Evolutionary conservation across 1,139 yeast species (phyloP).

Genomic region (Blastobotrys buckinghamii): DNA sequence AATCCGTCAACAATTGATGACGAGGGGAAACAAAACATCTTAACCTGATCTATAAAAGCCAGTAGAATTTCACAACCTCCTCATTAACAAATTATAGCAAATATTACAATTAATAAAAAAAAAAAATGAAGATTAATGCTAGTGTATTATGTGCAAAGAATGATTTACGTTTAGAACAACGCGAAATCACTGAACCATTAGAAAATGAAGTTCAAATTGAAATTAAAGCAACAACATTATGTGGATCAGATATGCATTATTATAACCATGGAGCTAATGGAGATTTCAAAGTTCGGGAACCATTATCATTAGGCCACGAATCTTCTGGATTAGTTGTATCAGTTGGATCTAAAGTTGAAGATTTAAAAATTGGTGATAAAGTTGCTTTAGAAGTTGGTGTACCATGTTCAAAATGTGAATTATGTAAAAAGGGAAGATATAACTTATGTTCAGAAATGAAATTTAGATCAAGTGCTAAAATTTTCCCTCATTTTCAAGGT

Average conservation of each 20-base stretch:
- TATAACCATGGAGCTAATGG: conserved; percentile 78
- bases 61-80: too few species aligned
- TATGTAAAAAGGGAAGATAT: conserved; percentile 69
- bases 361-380: conserved; percentile 31
- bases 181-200: conserved; percentile 27
- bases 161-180: conserved; percentile 20
- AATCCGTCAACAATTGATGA: too few species aligned
- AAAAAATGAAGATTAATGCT: conserved; percentile 14
- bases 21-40: too few species aligned
- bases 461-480: conserved; percentile 64
- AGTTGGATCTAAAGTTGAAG: conserved; percentile 55
- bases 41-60: too few species aligned
- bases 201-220: conserved; percentile 42
- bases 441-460: conserved; percentile 78
- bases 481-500: conserved; percentile 67
- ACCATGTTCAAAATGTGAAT: conserved; percentile 69
- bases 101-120: too few species aligned
- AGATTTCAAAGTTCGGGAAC: conserved; percentile 31
- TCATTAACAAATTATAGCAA: too few species aligned
- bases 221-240: conserved; percentile 72
- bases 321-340: conserved; percentile 65
- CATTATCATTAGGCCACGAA: conserved; percentile 55
- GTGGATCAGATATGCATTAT: conserved; percentile 87
- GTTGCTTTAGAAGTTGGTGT: conserved; percentile 78
- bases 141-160: conserved; percentile 19